Evolutionary conservation across 1,139 yeast species (phyloP), one percentile per base, ranked within the genome.

Genomic region (Diutina siamensis): DNA sequence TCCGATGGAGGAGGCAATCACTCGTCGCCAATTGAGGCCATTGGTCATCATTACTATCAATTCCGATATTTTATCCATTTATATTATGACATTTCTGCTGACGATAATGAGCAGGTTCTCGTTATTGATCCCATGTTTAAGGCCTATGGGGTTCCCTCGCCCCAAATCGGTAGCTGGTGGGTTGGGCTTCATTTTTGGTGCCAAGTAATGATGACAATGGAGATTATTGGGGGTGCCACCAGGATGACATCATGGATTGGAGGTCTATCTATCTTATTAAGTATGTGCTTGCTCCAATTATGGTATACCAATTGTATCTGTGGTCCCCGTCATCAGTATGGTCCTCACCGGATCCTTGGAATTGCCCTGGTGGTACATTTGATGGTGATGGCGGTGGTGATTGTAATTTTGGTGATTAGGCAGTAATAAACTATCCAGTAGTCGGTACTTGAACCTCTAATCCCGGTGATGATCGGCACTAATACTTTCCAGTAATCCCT

Each of bases 71-170:
- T 38, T 15, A 10, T 38, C 17, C 19, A 38, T 15, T 38, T 21
- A 8, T 38, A 38, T 15, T 38, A 38, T 20, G 32, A 38, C 42
- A 25, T 38, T 32, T 22, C 42, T 21, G 15, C 22, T n/a, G 42
- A 38, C n/a, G 42, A 38, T 25, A 38, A 38, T 25, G 42, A 38
- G 32, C 42, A 38, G 20, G 42, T 38, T 25, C 42, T 38, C 42
- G n/a, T 8, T n/a, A 18, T 22, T 20, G 42, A 38, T 20, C 42
- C 42, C n/a, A 25, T 38, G 32, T 38, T 38, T 25, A 10, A 15
- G 33, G 12, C 10, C 21, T 38, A 21, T 15, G 42, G 42, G 32
- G 33, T 38, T 15, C 32, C 33, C 21, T 22, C 42, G 13, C 31
- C 33, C 32, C 31, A 22, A 15, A 25, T 38, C 3, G n/a, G 19